Conservation (phyloP, 257 asterid genomes). For the Nicotiana paniculata region DNA sequence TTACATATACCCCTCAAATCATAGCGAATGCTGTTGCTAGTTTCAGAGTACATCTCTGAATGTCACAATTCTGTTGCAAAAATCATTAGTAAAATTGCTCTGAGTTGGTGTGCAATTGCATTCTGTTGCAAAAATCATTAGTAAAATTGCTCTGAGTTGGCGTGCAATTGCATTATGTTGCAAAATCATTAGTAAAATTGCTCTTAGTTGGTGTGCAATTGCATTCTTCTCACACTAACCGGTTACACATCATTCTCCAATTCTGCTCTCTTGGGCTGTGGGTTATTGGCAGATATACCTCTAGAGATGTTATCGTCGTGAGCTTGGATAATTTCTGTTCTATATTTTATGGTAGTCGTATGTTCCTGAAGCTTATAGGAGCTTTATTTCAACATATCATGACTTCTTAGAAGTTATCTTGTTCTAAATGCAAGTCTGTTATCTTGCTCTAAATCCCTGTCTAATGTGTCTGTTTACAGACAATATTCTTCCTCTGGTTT, state of each 20-base stretch:
- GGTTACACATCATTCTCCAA: background rate
- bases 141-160: background rate
- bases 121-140: background rate
- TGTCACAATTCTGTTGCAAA: background rate
- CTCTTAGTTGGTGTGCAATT: background rate
- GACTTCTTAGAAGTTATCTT: background rate
- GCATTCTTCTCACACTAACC: background rate
- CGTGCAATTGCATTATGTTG: background rate
- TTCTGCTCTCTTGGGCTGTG: background rate
- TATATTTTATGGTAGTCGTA: background rate
- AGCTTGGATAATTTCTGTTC: background rate
- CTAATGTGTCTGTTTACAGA: conserved; percentile 41
- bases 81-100: background rate
- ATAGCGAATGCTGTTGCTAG: background rate
- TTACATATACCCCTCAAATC: background rate
- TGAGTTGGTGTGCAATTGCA: background rate
- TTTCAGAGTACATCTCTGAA: background rate
- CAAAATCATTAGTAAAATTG: background rate
- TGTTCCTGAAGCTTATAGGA: background rate
- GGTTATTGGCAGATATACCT: background rate
- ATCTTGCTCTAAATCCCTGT: background rate
- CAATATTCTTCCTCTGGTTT: conserved; percentile 93
- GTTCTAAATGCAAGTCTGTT: background rate
- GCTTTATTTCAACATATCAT: background rate
- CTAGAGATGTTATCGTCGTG: background rate